Percentiles rank a stretch among this genome's conserved stretches.
Evolutionary conservation across 2,329 filamentous ascomycete species (phyloP).

Genomic region (Ceratocystis variospora): DNA sequence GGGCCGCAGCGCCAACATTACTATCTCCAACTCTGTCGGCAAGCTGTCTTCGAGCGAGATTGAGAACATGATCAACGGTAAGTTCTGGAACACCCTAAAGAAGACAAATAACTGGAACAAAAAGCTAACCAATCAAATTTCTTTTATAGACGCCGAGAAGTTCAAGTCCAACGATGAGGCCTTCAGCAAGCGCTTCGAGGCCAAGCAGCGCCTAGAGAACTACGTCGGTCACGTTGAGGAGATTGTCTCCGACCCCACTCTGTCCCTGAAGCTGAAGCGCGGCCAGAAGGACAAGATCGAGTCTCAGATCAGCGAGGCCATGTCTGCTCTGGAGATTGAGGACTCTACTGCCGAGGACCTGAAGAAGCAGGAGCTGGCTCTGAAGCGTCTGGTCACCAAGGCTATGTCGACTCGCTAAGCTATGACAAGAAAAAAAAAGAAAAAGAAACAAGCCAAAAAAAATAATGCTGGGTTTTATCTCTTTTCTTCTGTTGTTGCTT

Average conservation of each 20-base stretch:
- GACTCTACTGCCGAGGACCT: constrained; percentile 85
- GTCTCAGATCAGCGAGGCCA: constrained; percentile 88
- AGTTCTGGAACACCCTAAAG: constrained; percentile 23
- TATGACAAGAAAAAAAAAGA: constrained; percentile 8
- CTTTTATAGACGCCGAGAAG: constrained; percentile 64
- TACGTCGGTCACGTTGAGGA: constrained; percentile 99
- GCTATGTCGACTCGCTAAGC: constrained; percentile 82
- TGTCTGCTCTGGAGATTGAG: constrained; percentile 92
- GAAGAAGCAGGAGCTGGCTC: constrained; percentile 98
- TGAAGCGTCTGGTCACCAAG: constrained; percentile 98
- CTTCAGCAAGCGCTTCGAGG: constrained; percentile 99
- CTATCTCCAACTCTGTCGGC: constrained; percentile 97
- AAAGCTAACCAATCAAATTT: constrained; percentile 12
- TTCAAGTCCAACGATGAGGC: constrained; percentile 98
- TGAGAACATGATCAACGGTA: constrained; percentile 89
- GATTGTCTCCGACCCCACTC: constrained; percentile 90
- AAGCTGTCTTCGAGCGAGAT: constrained; percentile 93
- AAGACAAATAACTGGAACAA: background rate
- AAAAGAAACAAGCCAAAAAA: constrained; percentile 13
- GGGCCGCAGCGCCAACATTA: constrained; percentile 96
- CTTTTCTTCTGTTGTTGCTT: constrained; percentile 13
- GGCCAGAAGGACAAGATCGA: constrained; percentile 99
- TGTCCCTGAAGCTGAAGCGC: constrained; percentile 96
- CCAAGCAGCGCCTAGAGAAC: constrained; percentile 96
- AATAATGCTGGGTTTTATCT: constrained; percentile 15